Conservation (phyloP, 1,139 yeast species). For the Arxiozyma slooffiae region DNA sequence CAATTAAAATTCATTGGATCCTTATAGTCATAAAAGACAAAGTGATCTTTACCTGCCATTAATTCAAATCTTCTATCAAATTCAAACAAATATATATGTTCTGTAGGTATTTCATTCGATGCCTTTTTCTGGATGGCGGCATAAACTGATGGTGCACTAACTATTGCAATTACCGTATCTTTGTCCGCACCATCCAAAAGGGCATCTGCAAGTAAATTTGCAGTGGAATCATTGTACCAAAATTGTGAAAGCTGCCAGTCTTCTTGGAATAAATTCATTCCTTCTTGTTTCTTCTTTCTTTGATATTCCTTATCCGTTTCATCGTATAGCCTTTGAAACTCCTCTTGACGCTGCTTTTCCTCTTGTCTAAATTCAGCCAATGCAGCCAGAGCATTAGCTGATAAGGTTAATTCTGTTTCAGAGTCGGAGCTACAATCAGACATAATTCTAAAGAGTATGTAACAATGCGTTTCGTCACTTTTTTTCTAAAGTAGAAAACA, state of each 20-base stretch:
- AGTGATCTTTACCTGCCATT: constrained; percentile 58
- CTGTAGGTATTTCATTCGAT: constrained; percentile 46
- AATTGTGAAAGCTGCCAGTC: constrained; percentile 93
- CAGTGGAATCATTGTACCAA: constrained; percentile 74
- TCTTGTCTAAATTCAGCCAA: constrained; percentile 61
- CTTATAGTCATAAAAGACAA: constrained; percentile 66
- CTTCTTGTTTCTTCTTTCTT: constrained; percentile 29
- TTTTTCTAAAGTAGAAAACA: not conserved
- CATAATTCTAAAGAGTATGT: not conserved
- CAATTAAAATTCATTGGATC: constrained; percentile 56
- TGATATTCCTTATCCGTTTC: constrained; percentile 45
- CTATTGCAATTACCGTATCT: constrained; percentile 60
- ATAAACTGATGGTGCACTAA: constrained; percentile 86
- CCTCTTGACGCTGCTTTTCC: constrained; percentile 49
- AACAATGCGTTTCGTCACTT: no score
- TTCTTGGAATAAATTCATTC: constrained; percentile 66
- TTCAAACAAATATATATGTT: constrained; percentile 65
- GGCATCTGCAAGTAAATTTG: constrained; percentile 56
- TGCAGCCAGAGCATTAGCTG: constrained; percentile 70
- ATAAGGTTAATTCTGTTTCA: constrained; percentile 34
- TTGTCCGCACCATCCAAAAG: constrained; percentile 66
- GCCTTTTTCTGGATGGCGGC: constrained; percentile 62
- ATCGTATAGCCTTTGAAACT: constrained; percentile 47
- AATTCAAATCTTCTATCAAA: constrained; percentile 66
- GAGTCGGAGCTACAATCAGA: constrained; percentile 2